phyloP scores from a whole-genome alignment of 2,329 filamentous ascomycete genomes.

The Paramyrothecium sp. region DNA sequence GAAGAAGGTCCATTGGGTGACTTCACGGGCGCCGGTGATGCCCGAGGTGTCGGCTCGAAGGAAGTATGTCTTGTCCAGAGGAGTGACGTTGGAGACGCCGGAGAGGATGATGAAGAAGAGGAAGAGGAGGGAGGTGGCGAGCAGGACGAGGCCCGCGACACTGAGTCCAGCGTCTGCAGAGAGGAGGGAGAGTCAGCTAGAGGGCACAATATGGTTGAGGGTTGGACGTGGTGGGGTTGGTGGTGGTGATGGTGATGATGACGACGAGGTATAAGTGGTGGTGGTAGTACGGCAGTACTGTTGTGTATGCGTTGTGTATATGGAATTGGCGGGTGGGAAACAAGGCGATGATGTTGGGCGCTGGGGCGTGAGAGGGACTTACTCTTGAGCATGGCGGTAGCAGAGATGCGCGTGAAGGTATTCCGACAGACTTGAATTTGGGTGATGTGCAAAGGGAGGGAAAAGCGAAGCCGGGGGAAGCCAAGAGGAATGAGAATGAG shows the following conservation, averaged over 20 bases:
- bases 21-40: constrained; percentile 65
- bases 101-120: constrained; percentile 60
- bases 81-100: constrained; percentile 46
- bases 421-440: too few relatives aligned
- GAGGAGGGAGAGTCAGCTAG: constrained; percentile 1
- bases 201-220: neutral
- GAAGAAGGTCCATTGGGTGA: constrained; percentile 89
- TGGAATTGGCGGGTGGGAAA: too few relatives aligned
- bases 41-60: constrained; percentile 73
- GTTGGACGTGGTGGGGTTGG: neutral
- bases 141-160: constrained; percentile 44
- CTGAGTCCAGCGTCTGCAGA: constrained; percentile 38
- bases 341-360: neutral
- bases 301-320: too few relatives aligned
- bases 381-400: constrained; percentile 13
- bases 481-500: neutral
- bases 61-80: constrained; percentile 79
- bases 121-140: constrained; percentile 50
- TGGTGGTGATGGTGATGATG: neutral
- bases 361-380: constrained; percentile 2
- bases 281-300: too few relatives aligned
- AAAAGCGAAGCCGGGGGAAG: neutral
- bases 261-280: too few relatives aligned
- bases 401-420: neutral
- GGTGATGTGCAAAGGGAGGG: neutral